A percentile compares a stretch with the other conserved stretches of the same genome.
Conservation (phyloP, 2,329 filamentous ascomycete genomes). For the Paracoccidioides lutzii region DNA sequence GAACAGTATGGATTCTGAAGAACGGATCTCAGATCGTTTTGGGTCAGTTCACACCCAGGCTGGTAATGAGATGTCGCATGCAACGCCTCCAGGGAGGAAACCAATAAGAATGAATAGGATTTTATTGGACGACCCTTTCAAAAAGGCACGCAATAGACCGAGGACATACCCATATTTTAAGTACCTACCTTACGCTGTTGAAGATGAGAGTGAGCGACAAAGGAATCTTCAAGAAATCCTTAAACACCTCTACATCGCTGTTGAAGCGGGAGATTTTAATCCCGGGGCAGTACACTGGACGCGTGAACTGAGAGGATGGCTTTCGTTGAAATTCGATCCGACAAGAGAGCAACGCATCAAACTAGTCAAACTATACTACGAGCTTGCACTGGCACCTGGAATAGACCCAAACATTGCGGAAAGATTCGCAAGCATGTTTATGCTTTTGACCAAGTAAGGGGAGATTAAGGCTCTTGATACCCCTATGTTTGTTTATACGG, state of each 20-base stretch:
- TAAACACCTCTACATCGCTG: constrained; percentile 81
- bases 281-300: constrained; percentile 95
- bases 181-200: constrained; percentile 77
- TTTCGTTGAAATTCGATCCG: constrained; percentile 94
- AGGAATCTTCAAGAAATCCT: constrained; percentile 73
- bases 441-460: constrained; percentile 78
- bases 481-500: constrained; percentile 11
- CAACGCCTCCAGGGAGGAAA: constrained; percentile 63
- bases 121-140: constrained; percentile 36
- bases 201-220: constrained; percentile 66
- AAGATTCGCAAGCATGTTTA: constrained; percentile 92
- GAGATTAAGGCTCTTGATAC: constrained; percentile 9
- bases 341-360: constrained; percentile 69
- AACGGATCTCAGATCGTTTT: constrained; percentile 8
- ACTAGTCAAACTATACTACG: constrained; percentile 85
- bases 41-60: constrained; percentile 13
- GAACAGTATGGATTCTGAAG: constrained; percentile 9
- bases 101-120: constrained; percentile 37
- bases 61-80: constrained; percentile 55
- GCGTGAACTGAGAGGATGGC: constrained; percentile 85
- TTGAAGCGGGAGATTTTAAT: constrained; percentile 86
- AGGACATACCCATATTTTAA: constrained; percentile 88
- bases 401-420: constrained; percentile 71
- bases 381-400: constrained; percentile 79
- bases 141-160: constrained; percentile 58